Base-by-base conservation (phyloP, 2,329 filamentous ascomycete species). In the Claviceps sp. region DNA sequence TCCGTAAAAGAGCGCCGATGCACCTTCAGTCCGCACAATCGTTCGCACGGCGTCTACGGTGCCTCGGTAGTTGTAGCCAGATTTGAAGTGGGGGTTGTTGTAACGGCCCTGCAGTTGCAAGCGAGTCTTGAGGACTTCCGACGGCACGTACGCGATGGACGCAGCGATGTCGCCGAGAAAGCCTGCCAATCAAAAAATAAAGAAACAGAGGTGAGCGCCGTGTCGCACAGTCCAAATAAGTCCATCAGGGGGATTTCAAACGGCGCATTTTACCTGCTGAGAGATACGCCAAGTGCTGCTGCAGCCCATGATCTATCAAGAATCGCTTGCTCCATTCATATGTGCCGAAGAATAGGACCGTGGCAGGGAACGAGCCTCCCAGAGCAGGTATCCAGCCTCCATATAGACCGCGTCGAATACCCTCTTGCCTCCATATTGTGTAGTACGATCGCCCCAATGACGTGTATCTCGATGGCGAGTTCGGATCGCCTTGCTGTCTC, bases 111-210 rank as follows among this genome's bases (percentile, higher is more conserved):
- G 93, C 5, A 98, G 78, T 65, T 98, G 93, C 48, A 97, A 74
- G 24, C 93, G 83, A n/a, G 93, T 98, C 69, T 98, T 98, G 59
- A 98, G 77, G 5, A 98, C 93, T 69, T 98, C 94, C 13, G 91
- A 95, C 4, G 93, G 94, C 4, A 98, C 94, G 64, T 98, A 98
- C 54, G 96, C 79, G 54, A 95, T 77, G 0, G 89, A 95, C 1
- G 93, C 91, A 45, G 88, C 91, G 22, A 96, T 76, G 64, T 98
- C 93, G 55, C 91, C 93, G 54, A 96, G 66, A 60, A 97, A 90
- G n/a, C 91, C 88, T 90, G 50, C 8, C 24, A 22, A 38, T 11
- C 34, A 22, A 24, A 8, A 8, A n/a, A 14, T 6, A 16, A 4
- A 43, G 16, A 24, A 43, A 22, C 0, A 7, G 5, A 43, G 14